Evolutionary conservation across 495 filamentous ascomycete genomes (phyloP), one percentile per base, ranked within the genome.

Genomic region (Aspergillus coremiiformis): DNA sequence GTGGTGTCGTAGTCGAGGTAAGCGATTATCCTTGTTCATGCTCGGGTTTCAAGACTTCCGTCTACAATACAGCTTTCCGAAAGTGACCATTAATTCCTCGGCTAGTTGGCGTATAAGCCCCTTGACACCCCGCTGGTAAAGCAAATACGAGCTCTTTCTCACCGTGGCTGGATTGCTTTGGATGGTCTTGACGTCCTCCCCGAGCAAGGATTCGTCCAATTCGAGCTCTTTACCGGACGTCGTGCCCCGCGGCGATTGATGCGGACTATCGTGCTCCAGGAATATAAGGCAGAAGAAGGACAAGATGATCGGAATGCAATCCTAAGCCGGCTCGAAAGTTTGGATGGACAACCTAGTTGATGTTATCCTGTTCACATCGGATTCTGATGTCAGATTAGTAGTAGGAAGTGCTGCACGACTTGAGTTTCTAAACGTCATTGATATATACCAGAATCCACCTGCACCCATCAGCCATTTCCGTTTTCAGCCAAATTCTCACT

Each of bases 131-230:
- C 87, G 0, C 69, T 92, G 0, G 78, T 89, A 26, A 69, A 75
- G 27, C 86, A 91, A 57, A 78, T 84, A 10, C 66, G 75, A 6
- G 61, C 60, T 11, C 62, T 85, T 12, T 78, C 81, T 0, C 77
- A 80, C 22, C 69, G 72, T 4, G 80, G 80, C 0, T 92, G 86
- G 86, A 80, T 86, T 1, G 81, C 84, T 4, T 75, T 90, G 39
- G 86, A 90, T 52, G 87, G 86, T 5, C 71, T 90, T 5, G 87
- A 90, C 53, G 78, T 90, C 5, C 75, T 92, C 2, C 80, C 82
- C 0, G 86, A 90, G 66, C 87, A 89, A 72, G 87, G 84, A 0
- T 88, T 86, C 62, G 85, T 86, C 35, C 85, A 88, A 24, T 92
- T 90, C 59, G 87, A 90, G 62, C 66, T 90, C 14, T 87, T 90